Evolutionary conservation across 2,329 filamentous ascomycete species (phyloP).

Genomic region (Geoglossum cookeanum): DNA sequence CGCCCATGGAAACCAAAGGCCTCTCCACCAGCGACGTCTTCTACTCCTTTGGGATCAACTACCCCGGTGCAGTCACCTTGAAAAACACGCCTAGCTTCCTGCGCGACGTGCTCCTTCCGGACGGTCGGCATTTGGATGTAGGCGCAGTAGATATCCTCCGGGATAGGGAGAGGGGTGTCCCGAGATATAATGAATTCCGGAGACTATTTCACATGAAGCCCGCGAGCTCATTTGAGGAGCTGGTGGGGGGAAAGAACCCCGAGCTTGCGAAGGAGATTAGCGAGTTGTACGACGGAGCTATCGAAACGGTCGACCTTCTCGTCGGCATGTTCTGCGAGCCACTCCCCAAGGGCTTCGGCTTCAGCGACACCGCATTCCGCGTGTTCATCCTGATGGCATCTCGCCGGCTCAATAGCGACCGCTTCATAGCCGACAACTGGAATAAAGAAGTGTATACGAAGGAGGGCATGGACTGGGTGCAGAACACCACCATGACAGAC

Average conservation of each 20-base stretch:
- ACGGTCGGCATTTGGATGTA: conserved; percentile 24
- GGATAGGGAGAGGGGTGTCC: conserved; percentile 28
- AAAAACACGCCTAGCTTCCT: conserved; percentile 23
- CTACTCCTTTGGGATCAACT: conserved; percentile 30
- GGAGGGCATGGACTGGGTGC: conserved; percentile 26
- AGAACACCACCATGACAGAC: conserved; percentile 24
- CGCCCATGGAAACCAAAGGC: conserved; percentile 15
- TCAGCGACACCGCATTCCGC: conserved; percentile 29
- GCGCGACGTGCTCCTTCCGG: conserved; percentile 22
- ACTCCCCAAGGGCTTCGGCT: conserved; percentile 26
- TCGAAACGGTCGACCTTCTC: conserved; percentile 24
- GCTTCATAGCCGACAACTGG: conserved; percentile 26
- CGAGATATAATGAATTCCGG: conserved; percentile 27
- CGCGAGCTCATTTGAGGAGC: conserved; percentile 17
- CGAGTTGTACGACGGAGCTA: conserved; percentile 22
- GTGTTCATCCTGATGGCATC: conserved; percentile 28
- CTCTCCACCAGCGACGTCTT: conserved; percentile 21
- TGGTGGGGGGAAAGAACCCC: conserved; percentile 23
- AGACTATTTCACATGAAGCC: conserved; percentile 22
- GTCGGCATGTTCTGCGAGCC: conserved; percentile 26
- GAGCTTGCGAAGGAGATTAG: conserved; percentile 20
- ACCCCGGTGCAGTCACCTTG: conserved; percentile 27
- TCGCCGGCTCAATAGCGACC: conserved; percentile 24
- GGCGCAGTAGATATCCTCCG: conserved; percentile 28
- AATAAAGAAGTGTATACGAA: conserved; percentile 23